Conservation (phyloP, 1,139 yeast species). For the Taiozyma sp. region DNA sequence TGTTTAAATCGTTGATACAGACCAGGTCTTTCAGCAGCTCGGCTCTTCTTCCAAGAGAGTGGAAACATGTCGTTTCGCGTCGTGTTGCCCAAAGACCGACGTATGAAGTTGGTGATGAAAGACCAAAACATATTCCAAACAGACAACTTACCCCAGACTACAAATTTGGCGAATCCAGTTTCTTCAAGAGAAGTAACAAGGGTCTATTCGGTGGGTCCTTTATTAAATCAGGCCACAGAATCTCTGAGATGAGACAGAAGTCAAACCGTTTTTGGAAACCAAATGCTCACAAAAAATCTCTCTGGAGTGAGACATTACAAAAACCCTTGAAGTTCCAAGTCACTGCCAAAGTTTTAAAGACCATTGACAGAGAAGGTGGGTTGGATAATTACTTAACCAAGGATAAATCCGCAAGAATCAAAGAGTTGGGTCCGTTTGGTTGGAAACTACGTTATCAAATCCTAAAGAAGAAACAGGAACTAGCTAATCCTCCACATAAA, state of each 20-base stretch:
- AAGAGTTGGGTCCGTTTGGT: slow-evolving; percentile 87
- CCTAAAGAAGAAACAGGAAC: slow-evolving; percentile 33
- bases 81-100: slow-evolving; percentile 34
- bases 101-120: slow-evolving; percentile 38
- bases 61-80: slow-evolving; percentile 20
- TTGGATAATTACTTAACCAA: slow-evolving; percentile 81
- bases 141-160: slow-evolving; percentile 60
- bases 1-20: slow-evolving; percentile 13
- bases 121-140: slow-evolving; percentile 44
- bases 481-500: slow-evolving; percentile 26
- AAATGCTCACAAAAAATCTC: slow-evolving; percentile 63
- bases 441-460: slow-evolving; percentile 84
- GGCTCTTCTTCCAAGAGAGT: slow-evolving; percentile 7
- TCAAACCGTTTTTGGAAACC: slow-evolving; percentile 76
- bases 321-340: slow-evolving; percentile 49
- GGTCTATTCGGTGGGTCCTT: slow-evolving; percentile 91
- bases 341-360: slow-evolving; percentile 77
- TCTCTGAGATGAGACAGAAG: slow-evolving; percentile 75
- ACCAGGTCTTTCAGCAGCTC: slow-evolving; percentile 18
- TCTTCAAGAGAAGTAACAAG: slow-evolving; percentile 78
- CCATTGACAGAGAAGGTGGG: slow-evolving; percentile 92
- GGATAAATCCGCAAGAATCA: slow-evolving; percentile 82
- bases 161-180: slow-evolving; percentile 71
- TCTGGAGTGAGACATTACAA: slow-evolving; percentile 81
- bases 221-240: slow-evolving; percentile 68